Evolutionary conservation across 2,329 filamentous ascomycete genomes (phyloP).

Genomic region (Exophiala bonariae): DNA sequence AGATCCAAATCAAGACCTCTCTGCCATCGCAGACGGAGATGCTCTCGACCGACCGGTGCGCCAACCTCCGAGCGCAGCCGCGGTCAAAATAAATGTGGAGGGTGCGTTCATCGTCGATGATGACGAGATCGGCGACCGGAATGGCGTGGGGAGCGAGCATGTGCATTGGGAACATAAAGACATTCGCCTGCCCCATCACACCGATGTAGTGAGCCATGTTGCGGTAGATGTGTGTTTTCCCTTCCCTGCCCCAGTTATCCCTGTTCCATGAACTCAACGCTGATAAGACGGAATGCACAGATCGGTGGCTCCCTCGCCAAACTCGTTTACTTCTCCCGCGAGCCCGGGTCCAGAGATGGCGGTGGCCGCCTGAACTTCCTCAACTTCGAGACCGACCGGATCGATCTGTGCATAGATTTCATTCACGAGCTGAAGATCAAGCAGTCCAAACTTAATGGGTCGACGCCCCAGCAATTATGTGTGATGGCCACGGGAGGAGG

Average conservation of each 20-base stretch:
- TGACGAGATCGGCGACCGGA: slow-evolving; percentile 61
- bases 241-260: not conserved
- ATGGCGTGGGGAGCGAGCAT: slow-evolving; percentile 41
- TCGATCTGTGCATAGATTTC: slow-evolving; percentile 90
- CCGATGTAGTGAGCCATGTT: slow-evolving; percentile 91
- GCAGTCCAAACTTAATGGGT: slow-evolving; percentile 74
- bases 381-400: slow-evolving; percentile 92
- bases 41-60: slow-evolving; percentile 28
- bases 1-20: slow-evolving; percentile 11
- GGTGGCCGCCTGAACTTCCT: slow-evolving; percentile 93
- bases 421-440: slow-evolving; percentile 83
- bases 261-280: not conserved
- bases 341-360: slow-evolving; percentile 72
- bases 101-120: slow-evolving; percentile 96
- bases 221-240: slow-evolving; percentile 78
- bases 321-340: slow-evolving; percentile 94
- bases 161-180: slow-evolving; percentile 79
- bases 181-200: slow-evolving; percentile 95
- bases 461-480: slow-evolving; percentile 69
- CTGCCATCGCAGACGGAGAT: slow-evolving; percentile 18
- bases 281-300: slow-evolving; percentile 48
- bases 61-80: slow-evolving; percentile 60
- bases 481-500: slow-evolving; percentile 96
- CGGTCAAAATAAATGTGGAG: slow-evolving; percentile 92
- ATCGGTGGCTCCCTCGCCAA: slow-evolving; percentile 96